Conservation (phyloP, 108 stramenopile genomes). For the Cyclotella choctawhatcheeana region DNA sequence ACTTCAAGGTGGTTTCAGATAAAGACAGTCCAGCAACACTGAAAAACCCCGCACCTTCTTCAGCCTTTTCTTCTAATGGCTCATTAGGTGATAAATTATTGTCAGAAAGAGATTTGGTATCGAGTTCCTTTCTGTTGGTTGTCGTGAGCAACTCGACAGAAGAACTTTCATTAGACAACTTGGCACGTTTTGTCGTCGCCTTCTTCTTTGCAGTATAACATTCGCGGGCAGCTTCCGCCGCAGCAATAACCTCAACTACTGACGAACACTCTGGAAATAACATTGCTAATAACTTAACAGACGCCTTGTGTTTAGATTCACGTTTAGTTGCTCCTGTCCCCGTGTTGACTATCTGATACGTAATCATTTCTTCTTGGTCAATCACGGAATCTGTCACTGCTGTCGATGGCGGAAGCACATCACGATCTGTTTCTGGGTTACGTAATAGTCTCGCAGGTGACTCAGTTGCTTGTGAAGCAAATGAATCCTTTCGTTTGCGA, state of each 20-base stretch:
- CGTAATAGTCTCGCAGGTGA: slow-evolving; percentile 13
- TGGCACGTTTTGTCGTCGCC: slow-evolving; percentile 46
- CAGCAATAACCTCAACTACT: slow-evolving; percentile 83
- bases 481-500: slow-evolving; percentile 48
- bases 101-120: no score
- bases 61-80: background rate
- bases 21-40: slow-evolving; percentile 47
- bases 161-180: slow-evolving; percentile 12
- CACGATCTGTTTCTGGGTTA: background rate
- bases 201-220: slow-evolving; percentile 71
- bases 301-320: slow-evolving; percentile 82
- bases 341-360: slow-evolving; percentile 53
- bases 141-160: background rate
- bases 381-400: slow-evolving; percentile 10
- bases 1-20: slow-evolving; percentile 31
- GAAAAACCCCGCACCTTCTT: slow-evolving; percentile 23
- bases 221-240: slow-evolving; percentile 80
- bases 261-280: slow-evolving; percentile 81
- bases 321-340: slow-evolving; percentile 78
- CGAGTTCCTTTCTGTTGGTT: background rate
- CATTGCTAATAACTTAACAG: slow-evolving; percentile 76
- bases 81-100: no score
- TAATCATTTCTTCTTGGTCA: slow-evolving; percentile 30
- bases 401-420: background rate
- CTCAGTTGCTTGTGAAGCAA: slow-evolving; percentile 38